phyloP scores from a whole-genome alignment of 495 filamentous ascomycete genomes.

The Penicillium coprophilum region DNA sequence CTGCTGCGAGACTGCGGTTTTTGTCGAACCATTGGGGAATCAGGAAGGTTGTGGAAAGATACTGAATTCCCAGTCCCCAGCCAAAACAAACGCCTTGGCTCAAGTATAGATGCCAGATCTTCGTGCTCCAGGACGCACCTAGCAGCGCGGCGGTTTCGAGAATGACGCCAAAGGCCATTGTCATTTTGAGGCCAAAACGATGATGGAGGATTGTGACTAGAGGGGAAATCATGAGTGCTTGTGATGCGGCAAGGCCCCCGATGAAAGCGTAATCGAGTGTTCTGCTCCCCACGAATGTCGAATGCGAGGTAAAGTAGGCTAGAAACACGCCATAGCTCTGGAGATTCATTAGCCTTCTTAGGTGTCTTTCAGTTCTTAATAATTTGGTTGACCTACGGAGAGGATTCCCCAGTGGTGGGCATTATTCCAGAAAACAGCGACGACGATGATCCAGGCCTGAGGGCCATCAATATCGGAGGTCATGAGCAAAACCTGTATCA shows the following conservation, averaged over 20 bases:
- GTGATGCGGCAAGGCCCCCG: no score
- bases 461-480: no score
- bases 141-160: slow-evolving; percentile 57
- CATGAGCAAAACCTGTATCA: no score
- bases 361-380: no score
- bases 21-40: slow-evolving; percentile 73
- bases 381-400: slow-evolving; percentile 49
- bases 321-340: no score
- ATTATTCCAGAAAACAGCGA: slow-evolving; percentile 54
- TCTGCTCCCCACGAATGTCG: no score
- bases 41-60: slow-evolving; percentile 58
- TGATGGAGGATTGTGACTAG: no score
- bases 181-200: no score
- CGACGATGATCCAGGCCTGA: slow-evolving; percentile 52
- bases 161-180: slow-evolving; percentile 48
- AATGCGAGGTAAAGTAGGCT: no score
- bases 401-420: slow-evolving; percentile 63
- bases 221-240: no score
- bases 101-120: slow-evolving; percentile 69
- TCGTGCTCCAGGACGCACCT: slow-evolving; percentile 59
- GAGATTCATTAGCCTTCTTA: no score
- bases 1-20: slow-evolving; percentile 66
- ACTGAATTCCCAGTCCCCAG: slow-evolving; percentile 68
- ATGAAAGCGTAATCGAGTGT: no score
- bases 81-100: slow-evolving; percentile 73